Conservation (phyloP, 108 stramenopile species). For the Epithemia pelagica region DNA sequence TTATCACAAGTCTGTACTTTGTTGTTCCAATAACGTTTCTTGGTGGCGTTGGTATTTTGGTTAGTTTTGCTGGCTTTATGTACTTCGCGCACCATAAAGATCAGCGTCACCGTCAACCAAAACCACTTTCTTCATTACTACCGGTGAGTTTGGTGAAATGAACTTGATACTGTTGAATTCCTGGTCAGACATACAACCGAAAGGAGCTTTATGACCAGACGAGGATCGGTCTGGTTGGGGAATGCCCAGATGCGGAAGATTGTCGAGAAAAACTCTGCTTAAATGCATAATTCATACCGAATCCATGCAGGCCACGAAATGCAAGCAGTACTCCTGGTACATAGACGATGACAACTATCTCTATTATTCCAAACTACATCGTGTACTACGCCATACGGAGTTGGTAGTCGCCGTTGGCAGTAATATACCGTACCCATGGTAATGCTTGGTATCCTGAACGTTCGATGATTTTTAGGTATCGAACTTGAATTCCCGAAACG, state of each 20-base stretch:
- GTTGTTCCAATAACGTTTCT: slow-evolving; percentile 39
- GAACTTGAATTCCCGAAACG: slow-evolving; percentile 97
- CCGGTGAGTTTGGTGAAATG: slow-evolving; percentile 8
- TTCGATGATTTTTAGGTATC: slow-evolving; percentile 99
- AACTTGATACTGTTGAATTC: too few species aligned
- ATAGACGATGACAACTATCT: neutral
- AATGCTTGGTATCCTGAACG: slow-evolving; percentile 97
- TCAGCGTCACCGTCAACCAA: slow-evolving; percentile 17
- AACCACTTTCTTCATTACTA: slow-evolving; percentile 15
- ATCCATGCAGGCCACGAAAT: too few species aligned
- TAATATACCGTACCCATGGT: slow-evolving; percentile 99
- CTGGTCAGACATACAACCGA: too few species aligned
- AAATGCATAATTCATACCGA: too few species aligned
- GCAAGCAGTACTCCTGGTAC: too few species aligned
- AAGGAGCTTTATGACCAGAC: too few species aligned
- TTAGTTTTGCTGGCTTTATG: slow-evolving; percentile 53
- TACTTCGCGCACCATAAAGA: slow-evolving; percentile 37
- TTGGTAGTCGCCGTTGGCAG: slow-evolving; percentile 97
- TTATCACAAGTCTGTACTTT: slow-evolving; percentile 68
- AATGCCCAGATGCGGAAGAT: too few species aligned
- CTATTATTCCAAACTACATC: neutral
- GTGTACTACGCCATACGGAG: slow-evolving; percentile 86
- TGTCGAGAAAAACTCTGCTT: too few species aligned
- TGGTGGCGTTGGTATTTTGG: slow-evolving; percentile 41
- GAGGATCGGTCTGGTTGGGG: too few species aligned